Percentiles rank a stretch among this genome's conserved stretches.
These are phyloP conservation scores for Chlamydomonas eustigma DNA, from an alignment of 139 green algal species.

Conservation along the genomic window DNA sequence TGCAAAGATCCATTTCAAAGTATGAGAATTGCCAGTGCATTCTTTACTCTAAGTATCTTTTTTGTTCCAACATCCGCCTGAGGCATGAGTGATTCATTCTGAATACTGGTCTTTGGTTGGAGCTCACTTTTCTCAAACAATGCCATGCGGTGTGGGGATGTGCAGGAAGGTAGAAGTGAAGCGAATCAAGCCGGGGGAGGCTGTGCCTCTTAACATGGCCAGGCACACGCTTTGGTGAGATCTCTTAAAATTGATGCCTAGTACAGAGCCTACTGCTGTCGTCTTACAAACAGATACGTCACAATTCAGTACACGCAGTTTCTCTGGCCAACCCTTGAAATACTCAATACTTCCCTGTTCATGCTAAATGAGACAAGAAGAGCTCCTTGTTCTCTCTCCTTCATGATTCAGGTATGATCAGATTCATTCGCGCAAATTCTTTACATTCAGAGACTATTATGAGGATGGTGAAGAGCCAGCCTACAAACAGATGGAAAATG, in stretches of 20 bases:
- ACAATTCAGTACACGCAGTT: too few relatives aligned
- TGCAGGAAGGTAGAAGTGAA: conserved; percentile 25
- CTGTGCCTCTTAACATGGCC: conserved; percentile 7
- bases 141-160: too few relatives aligned
- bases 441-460: conserved; percentile 22
- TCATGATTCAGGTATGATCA: conserved; percentile 16
- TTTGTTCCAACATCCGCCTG: neutral
- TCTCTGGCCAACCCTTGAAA: too few relatives aligned
- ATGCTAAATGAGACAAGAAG: neutral
- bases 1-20: too few relatives aligned
- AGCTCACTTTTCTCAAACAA: too few relatives aligned
- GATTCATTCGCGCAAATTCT: conserved; percentile 31
- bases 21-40: neutral
- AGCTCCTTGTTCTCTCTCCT: neutral
- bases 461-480: neutral
- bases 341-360: too few relatives aligned
- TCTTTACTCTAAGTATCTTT: neutral
- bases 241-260: too few relatives aligned
- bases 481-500: neutral
- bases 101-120: too few relatives aligned
- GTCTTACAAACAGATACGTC: too few relatives aligned
- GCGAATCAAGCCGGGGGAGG: conserved; percentile 10
- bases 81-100: too few relatives aligned
- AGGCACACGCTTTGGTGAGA: neutral
- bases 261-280: too few relatives aligned